A percentile compares a stretch with the other conserved stretches of the same genome.
Conservation (phyloP, 2,329 filamentous ascomycete species). For the Davidsoniella eucalypti region DNA sequence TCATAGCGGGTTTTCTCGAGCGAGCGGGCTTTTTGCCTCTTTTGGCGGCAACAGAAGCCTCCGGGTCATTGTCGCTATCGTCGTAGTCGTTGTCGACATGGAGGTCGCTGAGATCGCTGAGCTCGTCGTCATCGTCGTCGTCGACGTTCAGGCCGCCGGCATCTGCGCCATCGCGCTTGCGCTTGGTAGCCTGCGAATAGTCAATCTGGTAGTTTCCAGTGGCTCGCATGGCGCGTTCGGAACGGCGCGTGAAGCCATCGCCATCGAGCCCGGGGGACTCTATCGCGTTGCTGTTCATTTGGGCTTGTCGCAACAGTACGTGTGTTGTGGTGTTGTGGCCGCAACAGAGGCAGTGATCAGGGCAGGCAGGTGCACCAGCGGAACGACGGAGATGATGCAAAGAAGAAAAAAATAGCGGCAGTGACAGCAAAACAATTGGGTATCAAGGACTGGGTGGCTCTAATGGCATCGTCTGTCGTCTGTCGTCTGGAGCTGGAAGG, state of each 20-base stretch:
- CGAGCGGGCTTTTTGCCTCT: constrained; percentile 26
- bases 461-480: background rate
- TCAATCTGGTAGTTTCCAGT: constrained; percentile 45
- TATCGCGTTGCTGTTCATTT: constrained; percentile 38
- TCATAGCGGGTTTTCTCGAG: constrained; percentile 38
- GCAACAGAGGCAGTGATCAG: background rate
- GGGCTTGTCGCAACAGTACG: constrained; percentile 19
- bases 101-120: constrained; percentile 16
- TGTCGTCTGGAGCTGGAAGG: background rate
- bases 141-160: constrained; percentile 30
- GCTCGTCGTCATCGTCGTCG: constrained; percentile 25
- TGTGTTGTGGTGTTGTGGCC: background rate
- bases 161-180: constrained; percentile 34
- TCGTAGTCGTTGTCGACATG: constrained; percentile 19
- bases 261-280: constrained; percentile 33
- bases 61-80: constrained; percentile 29
- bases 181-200: constrained; percentile 29
- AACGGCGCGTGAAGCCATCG: constrained; percentile 39
- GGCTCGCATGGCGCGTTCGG: constrained; percentile 46
- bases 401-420: background rate
- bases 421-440: background rate
- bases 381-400: background rate
- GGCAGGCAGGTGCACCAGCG: background rate
- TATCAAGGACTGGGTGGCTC: background rate
- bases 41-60: constrained; percentile 19